Conservation (phyloP, 2,329 filamentous ascomycete genomes). For the Torrubiella hemipterigena region DNA sequence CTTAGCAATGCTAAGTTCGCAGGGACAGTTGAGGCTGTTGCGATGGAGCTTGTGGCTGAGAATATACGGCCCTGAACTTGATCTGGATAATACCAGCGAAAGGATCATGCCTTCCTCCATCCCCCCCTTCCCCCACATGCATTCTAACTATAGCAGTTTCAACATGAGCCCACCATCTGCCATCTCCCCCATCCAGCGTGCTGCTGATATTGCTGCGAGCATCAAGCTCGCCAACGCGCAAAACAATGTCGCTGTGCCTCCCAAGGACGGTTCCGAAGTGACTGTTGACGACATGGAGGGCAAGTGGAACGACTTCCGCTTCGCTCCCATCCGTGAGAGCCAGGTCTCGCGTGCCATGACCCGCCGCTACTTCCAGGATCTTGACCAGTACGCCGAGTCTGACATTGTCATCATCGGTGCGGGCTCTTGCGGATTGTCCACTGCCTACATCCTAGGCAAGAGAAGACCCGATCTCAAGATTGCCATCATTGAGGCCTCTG, state of each 20-base stretch:
- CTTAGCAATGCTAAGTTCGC: too few relatives aligned
- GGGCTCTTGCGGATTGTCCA: conserved; percentile 75
- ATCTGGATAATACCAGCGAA: conserved; percentile 99
- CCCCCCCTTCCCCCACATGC: conserved; percentile 16
- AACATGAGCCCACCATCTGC: conserved; percentile 73
- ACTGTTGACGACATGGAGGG: conserved; percentile 54
- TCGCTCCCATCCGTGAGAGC: conserved; percentile 79
- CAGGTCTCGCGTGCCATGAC: conserved; percentile 93
- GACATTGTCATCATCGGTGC: conserved; percentile 91
- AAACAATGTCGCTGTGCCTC: conserved; percentile 17
- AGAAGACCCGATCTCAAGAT: conserved; percentile 83
- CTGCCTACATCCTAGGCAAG: conserved; percentile 74
- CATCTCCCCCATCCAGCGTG: conserved; percentile 43
- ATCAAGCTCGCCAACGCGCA: conserved; percentile 30
- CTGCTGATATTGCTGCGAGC: conserved; percentile 29
- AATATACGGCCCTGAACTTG: conserved; percentile 91
- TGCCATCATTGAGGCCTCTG: conserved; percentile 78
- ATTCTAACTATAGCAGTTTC: conserved; percentile 19
- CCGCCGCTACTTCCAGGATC: conserved; percentile 79
- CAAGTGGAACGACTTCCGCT: conserved; percentile 73
- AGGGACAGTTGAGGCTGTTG: too few relatives aligned
- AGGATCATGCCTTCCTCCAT: conserved; percentile 73
- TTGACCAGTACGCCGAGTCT: conserved; percentile 81
- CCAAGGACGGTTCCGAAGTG: conserved; percentile 21
- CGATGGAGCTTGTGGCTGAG: conserved; percentile 40